A percentile compares a stretch with the other conserved stretches of the same genome.
Evolutionary conservation across 176 grass and related monocot species (phyloP).

Genomic region (Puya raimondii): DNA sequence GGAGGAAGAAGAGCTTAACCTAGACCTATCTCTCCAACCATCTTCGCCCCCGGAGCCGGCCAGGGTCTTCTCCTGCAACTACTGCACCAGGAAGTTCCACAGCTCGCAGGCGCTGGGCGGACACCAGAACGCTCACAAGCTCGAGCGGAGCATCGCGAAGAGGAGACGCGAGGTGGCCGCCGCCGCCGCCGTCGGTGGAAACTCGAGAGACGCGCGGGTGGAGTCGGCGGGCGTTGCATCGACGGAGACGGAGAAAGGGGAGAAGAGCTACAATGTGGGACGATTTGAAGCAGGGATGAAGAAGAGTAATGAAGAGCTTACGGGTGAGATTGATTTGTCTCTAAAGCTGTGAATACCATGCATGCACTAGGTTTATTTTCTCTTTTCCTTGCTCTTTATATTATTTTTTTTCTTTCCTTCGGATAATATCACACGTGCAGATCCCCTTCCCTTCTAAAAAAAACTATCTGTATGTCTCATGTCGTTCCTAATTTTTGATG

Average conservation of each 20-base stretch:
- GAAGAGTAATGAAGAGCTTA: slow-evolving; percentile 9
- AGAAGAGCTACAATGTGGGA: not conserved
- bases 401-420: not conserved
- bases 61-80: slow-evolving; percentile 68
- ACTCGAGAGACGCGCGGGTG: not conserved
- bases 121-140: slow-evolving; percentile 95
- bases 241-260: not conserved
- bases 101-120: slow-evolving; percentile 88
- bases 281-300: not conserved
- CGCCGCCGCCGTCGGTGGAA: not conserved
- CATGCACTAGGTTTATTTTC: not conserved
- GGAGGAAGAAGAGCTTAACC: slow-evolving; percentile 37
- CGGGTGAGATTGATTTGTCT: slow-evolving; percentile 57
- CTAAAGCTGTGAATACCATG: slow-evolving; percentile 46
- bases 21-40: slow-evolving; percentile 50
- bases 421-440: too few relatives aligned
- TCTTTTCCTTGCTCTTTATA: not conserved
- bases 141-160: slow-evolving; percentile 63
- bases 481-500: too few relatives aligned
- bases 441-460: too few relatives aligned
- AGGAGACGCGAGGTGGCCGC: slow-evolving; percentile 34
- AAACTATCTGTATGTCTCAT: too few relatives aligned
- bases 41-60: slow-evolving; percentile 25
- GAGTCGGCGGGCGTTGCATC: not conserved
- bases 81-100: slow-evolving; percentile 73